Evolutionary conservation across 2,329 filamentous ascomycete species (phyloP).

Genomic region (Coleophoma cylindrospora): DNA sequence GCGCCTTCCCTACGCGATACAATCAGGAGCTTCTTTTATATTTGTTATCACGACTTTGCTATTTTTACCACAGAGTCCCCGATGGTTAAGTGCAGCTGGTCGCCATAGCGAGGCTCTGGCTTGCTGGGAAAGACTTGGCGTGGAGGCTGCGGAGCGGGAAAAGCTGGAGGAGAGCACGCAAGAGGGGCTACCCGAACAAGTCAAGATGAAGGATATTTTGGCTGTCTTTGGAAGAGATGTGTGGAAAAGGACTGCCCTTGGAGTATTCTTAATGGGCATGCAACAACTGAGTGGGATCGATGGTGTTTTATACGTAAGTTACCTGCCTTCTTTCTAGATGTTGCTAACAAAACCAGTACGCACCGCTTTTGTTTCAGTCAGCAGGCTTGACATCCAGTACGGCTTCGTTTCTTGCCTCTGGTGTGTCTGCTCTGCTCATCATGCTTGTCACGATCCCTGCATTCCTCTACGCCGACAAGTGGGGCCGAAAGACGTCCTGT

Average conservation of each 20-base stretch:
- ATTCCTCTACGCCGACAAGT: constrained; percentile 49
- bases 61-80: constrained; percentile 47
- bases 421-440: constrained; percentile 54
- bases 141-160: constrained; percentile 18
- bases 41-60: constrained; percentile 33
- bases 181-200: constrained; percentile 4
- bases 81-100: constrained; percentile 49
- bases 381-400: constrained; percentile 49
- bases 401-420: constrained; percentile 55
- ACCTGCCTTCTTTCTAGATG: not conserved
- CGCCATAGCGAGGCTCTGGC: constrained; percentile 37
- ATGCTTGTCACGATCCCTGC: constrained; percentile 52
- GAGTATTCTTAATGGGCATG: constrained; percentile 52
- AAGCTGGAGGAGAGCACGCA: constrained; percentile 13
- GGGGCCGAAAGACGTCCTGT: constrained; percentile 49
- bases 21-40: constrained; percentile 33
- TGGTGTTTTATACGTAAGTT: constrained; percentile 51
- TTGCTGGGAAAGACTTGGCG: constrained; percentile 26
- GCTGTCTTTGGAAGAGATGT: constrained; percentile 33
- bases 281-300: constrained; percentile 59
- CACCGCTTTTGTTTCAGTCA: constrained; percentile 53
- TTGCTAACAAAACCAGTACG: constrained; percentile 39
- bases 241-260: constrained; percentile 42
- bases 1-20: constrained; percentile 49
- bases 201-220: constrained; percentile 14